Evolutionary conservation across 148 eudicot species (phyloP), one percentile per base, ranked within the genome.

Genomic region (Vaccinium myrtillus): DNA sequence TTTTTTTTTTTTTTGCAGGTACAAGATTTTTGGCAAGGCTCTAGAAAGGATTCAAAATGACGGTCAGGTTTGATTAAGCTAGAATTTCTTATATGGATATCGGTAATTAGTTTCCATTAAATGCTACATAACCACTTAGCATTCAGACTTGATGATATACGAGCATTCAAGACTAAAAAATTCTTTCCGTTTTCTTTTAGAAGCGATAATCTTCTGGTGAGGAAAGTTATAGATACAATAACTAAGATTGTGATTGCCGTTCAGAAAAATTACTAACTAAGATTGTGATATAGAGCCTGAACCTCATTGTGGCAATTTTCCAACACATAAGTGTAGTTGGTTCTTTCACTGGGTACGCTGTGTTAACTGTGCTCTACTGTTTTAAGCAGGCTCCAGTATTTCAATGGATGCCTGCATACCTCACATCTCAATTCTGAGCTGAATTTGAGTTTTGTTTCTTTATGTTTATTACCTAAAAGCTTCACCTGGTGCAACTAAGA

Each of bases 1-100:
- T 49, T 13, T 15, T 15, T 51, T 32, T 43, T 49, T 36, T 25
- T 87, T 83, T 56, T 81, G 56, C 73, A 96, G 98, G 92, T 96
- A 96, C 90, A 94, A 93, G 86, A 88, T 96, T 82, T 96, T 90
- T 87, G 90, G 87, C 89, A 94, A 94, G 91, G 98, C 97, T 67
- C 86, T 96, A 83, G 90, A 87, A 2, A 96, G 94, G 89, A 79
- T 96, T 89, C 94, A 96, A 85, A 88, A 91, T 88, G 99, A 96
- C 82, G 77, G 94, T 85, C 97, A 94, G 94, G 99, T 96, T 67
- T 89, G 87, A 46, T 83, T 11, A 54, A 32, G 6, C 27, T 61
- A 30, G 30, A 75, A 58, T 81, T 48, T 81, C 36, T 46, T 50
- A 18, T 58, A 23, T 19, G 8, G 16, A 48, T 36, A 8, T 1